Conservation (phyloP, 2,329 filamentous ascomycete genomes). For the Penicillium digitatum region DNA sequence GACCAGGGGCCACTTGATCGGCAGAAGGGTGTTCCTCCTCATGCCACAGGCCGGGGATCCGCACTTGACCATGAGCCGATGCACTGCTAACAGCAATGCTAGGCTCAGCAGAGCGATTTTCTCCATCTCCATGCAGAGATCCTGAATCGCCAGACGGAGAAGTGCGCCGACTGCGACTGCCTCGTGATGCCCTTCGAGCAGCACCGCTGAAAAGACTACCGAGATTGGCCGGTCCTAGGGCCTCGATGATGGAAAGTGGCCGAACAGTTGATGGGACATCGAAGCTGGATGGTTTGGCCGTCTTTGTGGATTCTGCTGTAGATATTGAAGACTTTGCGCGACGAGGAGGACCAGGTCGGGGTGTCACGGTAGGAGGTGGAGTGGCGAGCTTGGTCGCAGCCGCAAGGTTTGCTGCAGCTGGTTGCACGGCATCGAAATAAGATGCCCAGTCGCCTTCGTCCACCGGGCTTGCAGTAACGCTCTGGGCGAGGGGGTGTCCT, state of each 20-base stretch:
- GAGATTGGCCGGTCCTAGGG: slow-evolving; percentile 32
- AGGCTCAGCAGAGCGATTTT: slow-evolving; percentile 37
- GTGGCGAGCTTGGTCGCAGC: background rate
- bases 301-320: slow-evolving; percentile 47
- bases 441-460: slow-evolving; percentile 30
- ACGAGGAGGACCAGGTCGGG: slow-evolving; percentile 39
- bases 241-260: slow-evolving; percentile 30
- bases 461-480: slow-evolving; percentile 66
- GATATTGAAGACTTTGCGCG: slow-evolving; percentile 44
- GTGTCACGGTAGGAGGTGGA: slow-evolving; percentile 22
- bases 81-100: slow-evolving; percentile 45
- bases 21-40: slow-evolving; percentile 19
- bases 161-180: slow-evolving; percentile 37
- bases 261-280: slow-evolving; percentile 22
- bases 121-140: slow-evolving; percentile 35
- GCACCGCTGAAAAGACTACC: slow-evolving; percentile 42
- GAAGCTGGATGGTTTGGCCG: slow-evolving; percentile 37
- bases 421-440: slow-evolving; percentile 35
- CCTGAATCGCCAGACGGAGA: slow-evolving; percentile 35
- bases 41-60: slow-evolving; percentile 37
- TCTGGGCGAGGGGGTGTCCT: slow-evolving; percentile 70
- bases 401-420: slow-evolving; percentile 12
- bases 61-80: slow-evolving; percentile 44
- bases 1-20: slow-evolving; percentile 9
- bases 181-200: slow-evolving; percentile 35